Percentiles rank a stretch among this genome's conserved stretches.
Conservation (phyloP, 371 early-diverging fungal genomes). For the Mucor velutinosus region DNA sequence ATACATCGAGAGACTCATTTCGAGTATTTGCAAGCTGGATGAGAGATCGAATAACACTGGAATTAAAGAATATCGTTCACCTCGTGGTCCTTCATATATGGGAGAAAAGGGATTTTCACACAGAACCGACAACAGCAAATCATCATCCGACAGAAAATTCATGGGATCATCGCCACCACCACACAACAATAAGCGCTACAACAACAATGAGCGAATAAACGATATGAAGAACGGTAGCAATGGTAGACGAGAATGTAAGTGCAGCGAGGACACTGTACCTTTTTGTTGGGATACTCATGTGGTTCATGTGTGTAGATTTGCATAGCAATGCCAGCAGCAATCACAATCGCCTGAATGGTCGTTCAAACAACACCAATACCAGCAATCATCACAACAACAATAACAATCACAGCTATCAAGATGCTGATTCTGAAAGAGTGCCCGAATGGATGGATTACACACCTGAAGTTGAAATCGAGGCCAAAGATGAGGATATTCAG, state of each 20-base stretch:
- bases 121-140: conserved; percentile 18
- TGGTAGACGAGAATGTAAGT: conserved; percentile 10
- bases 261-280: neutral
- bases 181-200: conserved; percentile 7
- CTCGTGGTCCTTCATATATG: conserved; percentile 28
- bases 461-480: conserved; percentile 43
- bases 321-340: neutral
- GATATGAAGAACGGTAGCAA: neutral
- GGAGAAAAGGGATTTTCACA: conserved; percentile 37
- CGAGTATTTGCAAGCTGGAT: conserved; percentile 12
- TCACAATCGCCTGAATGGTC: neutral
- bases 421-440: conserved; percentile 35
- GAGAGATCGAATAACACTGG: conserved; percentile 7
- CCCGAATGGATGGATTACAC: conserved; percentile 75
- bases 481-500: conserved; percentile 29
- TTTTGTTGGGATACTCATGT: neutral
- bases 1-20: neutral
- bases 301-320: neutral
- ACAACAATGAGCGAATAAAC: conserved; percentile 7
- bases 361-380: neutral
- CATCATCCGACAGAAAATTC: conserved; percentile 19
- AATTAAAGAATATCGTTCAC: conserved; percentile 22
- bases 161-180: conserved; percentile 17
- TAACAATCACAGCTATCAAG: conserved; percentile 10
- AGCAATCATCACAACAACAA: conserved; percentile 2